phyloP scores from a whole-genome alignment of 2,329 filamentous ascomycete species.

The Moelleriella libera region DNA sequence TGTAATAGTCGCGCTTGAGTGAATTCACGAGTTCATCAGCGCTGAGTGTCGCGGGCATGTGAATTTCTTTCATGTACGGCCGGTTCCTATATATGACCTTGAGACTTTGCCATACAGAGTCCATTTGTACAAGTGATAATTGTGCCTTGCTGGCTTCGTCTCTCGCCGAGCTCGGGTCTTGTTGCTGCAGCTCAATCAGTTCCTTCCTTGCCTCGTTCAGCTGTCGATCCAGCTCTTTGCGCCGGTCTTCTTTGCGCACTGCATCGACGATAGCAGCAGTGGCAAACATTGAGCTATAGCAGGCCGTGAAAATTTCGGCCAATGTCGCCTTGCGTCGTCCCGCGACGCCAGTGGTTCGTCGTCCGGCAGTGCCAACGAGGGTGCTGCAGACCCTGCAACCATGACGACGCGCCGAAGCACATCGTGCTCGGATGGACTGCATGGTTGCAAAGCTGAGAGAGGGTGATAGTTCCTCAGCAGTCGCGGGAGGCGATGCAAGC shows the following conservation, averaged over 20 bases:
- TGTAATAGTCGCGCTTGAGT: conserved; percentile 15
- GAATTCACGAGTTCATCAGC: conserved; percentile 13
- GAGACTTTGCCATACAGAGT: conserved; percentile 15
- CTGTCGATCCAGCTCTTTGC: conserved; percentile 45
- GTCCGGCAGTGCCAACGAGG: conserved; percentile 30
- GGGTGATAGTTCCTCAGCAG: no score
- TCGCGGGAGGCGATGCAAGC: no score
- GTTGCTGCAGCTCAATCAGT: conserved; percentile 23
- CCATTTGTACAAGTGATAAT: conserved; percentile 15
- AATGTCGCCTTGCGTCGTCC: conserved; percentile 33
- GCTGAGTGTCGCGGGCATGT: conserved; percentile 14
- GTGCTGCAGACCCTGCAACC: conserved; percentile 48
- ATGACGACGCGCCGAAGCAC: conserved; percentile 48
- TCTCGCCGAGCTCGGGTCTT: conserved; percentile 9
- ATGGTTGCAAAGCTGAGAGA: conserved; percentile 25
- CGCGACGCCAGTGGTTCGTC: conserved; percentile 34
- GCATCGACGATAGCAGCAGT: conserved; percentile 51
- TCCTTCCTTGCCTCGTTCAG: conserved; percentile 40
- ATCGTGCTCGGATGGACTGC: conserved; percentile 55
- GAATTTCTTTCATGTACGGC: conserved; percentile 21
- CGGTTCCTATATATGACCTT: conserved; percentile 16
- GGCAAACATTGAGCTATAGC: conserved; percentile 54
- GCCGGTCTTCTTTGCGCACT: conserved; percentile 39
- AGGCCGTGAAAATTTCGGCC: conserved; percentile 47
- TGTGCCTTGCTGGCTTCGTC: conserved; percentile 4